Evolutionary conservation across 225 moss, liverwort and hornwort genomes (phyloP).

Genomic region (Marchantia paleacea): DNA sequence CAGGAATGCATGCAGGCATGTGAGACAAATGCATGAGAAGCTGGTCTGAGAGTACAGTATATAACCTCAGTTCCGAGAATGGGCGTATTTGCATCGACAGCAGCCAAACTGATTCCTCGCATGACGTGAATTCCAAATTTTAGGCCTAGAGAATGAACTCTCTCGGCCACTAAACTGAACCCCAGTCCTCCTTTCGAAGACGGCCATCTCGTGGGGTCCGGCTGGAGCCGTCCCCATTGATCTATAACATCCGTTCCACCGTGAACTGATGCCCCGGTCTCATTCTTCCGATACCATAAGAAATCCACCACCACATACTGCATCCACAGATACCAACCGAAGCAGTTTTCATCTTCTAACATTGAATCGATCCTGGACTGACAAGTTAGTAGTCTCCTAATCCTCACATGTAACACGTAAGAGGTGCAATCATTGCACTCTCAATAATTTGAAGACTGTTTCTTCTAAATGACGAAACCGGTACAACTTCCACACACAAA

Average conservation of each 20-base stretch:
- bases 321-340: neutral
- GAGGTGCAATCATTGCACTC: too few relatives aligned
- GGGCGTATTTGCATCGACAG: conserved; percentile 49
- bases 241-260: conserved; percentile 57
- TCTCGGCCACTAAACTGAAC: conserved; percentile 51
- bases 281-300: conserved; percentile 73
- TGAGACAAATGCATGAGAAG: neutral
- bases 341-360: too few relatives aligned
- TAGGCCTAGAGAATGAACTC: conserved; percentile 64
- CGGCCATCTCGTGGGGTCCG: conserved; percentile 71
- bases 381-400: too few relatives aligned
- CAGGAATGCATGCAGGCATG: neutral
- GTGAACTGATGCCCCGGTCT: conserved; percentile 50
- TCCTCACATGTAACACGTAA: too few relatives aligned
- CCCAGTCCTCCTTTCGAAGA: conserved; percentile 60
- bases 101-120: conserved; percentile 70
- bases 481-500: too few relatives aligned
- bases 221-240: conserved; percentile 58
- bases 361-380: too few relatives aligned
- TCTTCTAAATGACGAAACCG: too few relatives aligned
- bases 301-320: conserved; percentile 81
- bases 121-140: conserved; percentile 81
- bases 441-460: too few relatives aligned
- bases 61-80: conserved; percentile 59
- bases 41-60: neutral